These are phyloP conservation scores for Dichotomocladium elegans DNA, from an alignment of 371 early-diverging fungal species.

Conservation along the genomic window DNA sequence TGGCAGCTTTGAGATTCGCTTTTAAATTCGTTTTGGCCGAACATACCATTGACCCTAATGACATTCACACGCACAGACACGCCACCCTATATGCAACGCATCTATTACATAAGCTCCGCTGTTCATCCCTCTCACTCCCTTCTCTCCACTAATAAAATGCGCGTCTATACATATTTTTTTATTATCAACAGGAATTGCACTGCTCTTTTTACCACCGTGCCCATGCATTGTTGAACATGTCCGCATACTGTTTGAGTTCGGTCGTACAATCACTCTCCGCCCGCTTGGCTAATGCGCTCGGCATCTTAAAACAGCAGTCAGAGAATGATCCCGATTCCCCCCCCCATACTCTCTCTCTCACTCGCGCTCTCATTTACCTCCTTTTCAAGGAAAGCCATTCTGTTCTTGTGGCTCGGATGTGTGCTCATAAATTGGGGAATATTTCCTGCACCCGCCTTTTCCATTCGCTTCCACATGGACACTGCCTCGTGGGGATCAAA, in stretches of 20 bases:
- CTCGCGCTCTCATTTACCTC: slow-evolving; percentile 38
- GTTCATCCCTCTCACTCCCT: no score
- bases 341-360: no score
- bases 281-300: slow-evolving; percentile 27
- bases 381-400: slow-evolving; percentile 66
- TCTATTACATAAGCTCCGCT: no score
- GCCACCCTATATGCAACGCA: no score
- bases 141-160: no score
- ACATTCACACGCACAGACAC: no score
- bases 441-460: slow-evolving; percentile 16
- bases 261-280: slow-evolving; percentile 35
- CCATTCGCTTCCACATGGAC: slow-evolving; percentile 61
- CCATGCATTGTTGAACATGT: slow-evolving; percentile 30
- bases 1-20: slow-evolving; percentile 16
- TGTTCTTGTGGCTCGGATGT: slow-evolving; percentile 76
- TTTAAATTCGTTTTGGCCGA: slow-evolving; percentile 3
- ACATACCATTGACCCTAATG: no score
- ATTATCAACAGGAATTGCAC: no score
- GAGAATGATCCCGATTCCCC: no score
- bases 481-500: slow-evolving; percentile 83
- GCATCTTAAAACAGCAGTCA: no score
- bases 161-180: neutral
- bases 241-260: slow-evolving; percentile 22
- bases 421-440: slow-evolving; percentile 76
- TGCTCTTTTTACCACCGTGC: slow-evolving; percentile 32